Evolutionary conservation across 257 asterid genomes (phyloP).

Genomic region (Coffea canephora): DNA sequence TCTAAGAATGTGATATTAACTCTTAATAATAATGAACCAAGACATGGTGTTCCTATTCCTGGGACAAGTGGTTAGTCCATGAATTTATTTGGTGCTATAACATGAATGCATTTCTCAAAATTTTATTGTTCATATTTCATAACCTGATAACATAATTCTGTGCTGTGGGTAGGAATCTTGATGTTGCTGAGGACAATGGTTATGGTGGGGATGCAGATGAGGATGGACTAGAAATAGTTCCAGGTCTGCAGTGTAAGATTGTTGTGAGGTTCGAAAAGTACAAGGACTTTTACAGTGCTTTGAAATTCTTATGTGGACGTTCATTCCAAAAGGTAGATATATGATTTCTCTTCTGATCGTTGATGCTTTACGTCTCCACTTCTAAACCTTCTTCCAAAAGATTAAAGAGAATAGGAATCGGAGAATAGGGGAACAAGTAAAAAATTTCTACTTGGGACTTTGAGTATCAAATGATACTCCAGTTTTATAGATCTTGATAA

Average conservation of each 20-base stretch:
- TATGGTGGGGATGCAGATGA: conserved; percentile 56
- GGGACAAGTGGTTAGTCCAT: neutral
- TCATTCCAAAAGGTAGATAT: conserved; percentile 71
- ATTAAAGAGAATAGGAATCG: too few relatives aligned
- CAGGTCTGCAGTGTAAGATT: conserved; percentile 90
- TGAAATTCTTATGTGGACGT: conserved; percentile 78
- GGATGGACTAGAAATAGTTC: conserved; percentile 54
- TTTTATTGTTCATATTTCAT: neutral
- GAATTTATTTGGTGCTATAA: neutral
- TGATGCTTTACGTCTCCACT: neutral
- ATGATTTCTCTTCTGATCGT: neutral
- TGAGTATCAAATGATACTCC: neutral
- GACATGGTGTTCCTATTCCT: neutral
- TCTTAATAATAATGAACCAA: neutral
- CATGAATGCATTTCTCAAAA: neutral
- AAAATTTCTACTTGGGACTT: neutral
- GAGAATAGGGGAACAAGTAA: neutral
- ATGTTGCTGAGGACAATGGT: conserved; percentile 86
- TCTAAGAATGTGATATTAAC: neutral
- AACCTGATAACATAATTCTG: conserved; percentile 12
- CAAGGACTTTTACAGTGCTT: conserved; percentile 63
- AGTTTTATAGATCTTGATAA: neutral
- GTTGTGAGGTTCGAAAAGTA: conserved; percentile 76
- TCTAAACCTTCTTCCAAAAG: neutral
- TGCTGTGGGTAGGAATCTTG: conserved; percentile 66